phyloP scores from a whole-genome alignment of 441 rosid species.

The Corymbia calophylla region DNA sequence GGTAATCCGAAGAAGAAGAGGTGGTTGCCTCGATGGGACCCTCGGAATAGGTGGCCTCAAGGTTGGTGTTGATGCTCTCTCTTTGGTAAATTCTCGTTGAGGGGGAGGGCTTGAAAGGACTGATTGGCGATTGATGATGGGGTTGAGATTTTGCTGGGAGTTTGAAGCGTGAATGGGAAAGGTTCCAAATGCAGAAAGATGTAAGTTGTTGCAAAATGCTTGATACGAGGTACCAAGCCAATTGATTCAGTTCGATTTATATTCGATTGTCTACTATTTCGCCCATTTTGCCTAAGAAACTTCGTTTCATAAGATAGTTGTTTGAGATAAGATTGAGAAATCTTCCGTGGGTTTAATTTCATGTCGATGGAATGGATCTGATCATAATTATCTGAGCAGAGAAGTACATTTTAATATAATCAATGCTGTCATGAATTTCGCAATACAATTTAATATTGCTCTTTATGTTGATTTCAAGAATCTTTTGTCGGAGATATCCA shows the following conservation, averaged over 20 bases:
- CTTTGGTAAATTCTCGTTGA: background rate
- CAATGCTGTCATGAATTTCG: background rate
- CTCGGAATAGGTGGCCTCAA: conserved; percentile 47
- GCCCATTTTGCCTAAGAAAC: conserved; percentile 2
- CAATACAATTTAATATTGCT: background rate
- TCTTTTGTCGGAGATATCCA: background rate
- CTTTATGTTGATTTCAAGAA: background rate
- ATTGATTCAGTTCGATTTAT: background rate
- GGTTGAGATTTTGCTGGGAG: background rate
- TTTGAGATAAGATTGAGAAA: background rate
- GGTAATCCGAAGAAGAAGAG: conserved; percentile 15
- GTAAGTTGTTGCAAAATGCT: background rate
- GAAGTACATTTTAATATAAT: background rate
- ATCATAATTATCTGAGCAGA: background rate
- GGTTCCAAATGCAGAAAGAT: background rate
- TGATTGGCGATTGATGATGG: background rate
- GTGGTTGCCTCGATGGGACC: conserved; percentile 44
- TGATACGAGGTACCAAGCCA: background rate
- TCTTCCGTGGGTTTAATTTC: background rate
- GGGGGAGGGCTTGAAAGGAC: background rate
- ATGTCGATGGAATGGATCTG: background rate
- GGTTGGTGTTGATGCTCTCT: conserved; percentile 35
- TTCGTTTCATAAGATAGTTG: background rate
- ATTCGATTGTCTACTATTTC: background rate
- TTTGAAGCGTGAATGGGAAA: background rate